Evolutionary conservation across 1,284 basidiomycete species (phyloP).

Genomic region (Athelia psychrophila): DNA sequence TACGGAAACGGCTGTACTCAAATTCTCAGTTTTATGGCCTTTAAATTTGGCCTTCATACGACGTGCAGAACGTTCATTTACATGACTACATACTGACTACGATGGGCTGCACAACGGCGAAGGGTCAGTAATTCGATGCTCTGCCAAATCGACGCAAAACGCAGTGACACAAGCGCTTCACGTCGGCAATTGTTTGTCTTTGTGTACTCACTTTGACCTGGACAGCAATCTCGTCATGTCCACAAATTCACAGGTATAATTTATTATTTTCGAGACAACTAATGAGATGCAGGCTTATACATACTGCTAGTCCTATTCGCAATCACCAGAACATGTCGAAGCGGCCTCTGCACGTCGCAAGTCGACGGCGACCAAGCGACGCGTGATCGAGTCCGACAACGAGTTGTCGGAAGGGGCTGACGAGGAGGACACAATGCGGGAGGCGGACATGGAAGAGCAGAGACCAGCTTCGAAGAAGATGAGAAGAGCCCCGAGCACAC

Average conservation of each 20-base stretch:
- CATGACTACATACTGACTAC: too few relatives aligned
- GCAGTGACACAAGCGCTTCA: too few relatives aligned
- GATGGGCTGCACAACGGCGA: too few relatives aligned
- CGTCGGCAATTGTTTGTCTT: background rate
- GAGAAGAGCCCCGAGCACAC: background rate
- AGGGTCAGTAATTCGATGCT: too few relatives aligned
- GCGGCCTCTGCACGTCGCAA: background rate
- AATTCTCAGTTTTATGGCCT: too few relatives aligned
- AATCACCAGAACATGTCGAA: background rate
- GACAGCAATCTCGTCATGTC: background rate
- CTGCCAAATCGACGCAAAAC: too few relatives aligned
- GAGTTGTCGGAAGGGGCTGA: background rate
- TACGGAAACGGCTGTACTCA: too few relatives aligned
- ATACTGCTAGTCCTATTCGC: background rate
- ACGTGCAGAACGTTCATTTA: too few relatives aligned
- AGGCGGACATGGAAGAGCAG: background rate
- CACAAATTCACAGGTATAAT: background rate
- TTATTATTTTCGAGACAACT: background rate
- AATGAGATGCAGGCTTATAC: too few relatives aligned
- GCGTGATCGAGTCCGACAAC: background rate
- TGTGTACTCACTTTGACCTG: background rate
- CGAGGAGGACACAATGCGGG: background rate
- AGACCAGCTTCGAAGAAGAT: background rate
- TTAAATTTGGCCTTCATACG: too few relatives aligned
- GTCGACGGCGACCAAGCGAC: background rate